Base-by-base conservation (phyloP, 345 rosid genomes). In the Eucalyptus sideroxylon region DNA sequence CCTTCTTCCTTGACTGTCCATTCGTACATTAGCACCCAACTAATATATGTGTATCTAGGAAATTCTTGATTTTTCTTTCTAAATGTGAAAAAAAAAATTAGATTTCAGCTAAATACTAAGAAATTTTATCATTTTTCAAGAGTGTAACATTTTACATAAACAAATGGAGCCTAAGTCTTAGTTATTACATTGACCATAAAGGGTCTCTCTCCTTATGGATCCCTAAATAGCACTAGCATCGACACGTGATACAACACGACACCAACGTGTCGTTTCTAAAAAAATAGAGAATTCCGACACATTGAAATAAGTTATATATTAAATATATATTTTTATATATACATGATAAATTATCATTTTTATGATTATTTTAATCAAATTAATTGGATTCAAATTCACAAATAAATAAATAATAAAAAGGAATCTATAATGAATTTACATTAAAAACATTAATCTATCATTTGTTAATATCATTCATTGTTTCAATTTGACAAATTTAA, bases 261-360 rank as follows among this genome's bases (percentile, higher is more conserved):
- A 19, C 5, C 1, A 19, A 53, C 11, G 2, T 1, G 1, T 53
- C 0, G 0, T 53, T 53, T 53, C 5, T 8, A 0, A 53, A 53
- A 53, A 53, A 53, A 19, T 53, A 53, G 4, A 53, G 2, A 19
- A 8, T 21, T 8, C 0, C 1, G 0, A 53, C 11, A 4, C 2
- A 21, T 53, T 4, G 2, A 0, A 4, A 53, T 53, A 53, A 0
- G 1, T 53, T 53, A 21, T 53, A 53, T 53, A 53, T 53, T 53
- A 53, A 53, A 53, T 19, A 8, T 19, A 53, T 53, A 21, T 53
- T 7, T 53, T 53, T 53, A 53, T 53, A 53, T 53, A 4, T 53
- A 53, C 24, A 53, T 51, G 1, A 19, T 53, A 53, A 21, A 21
- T 53, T 8, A 53, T 53, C 59, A 53, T 53, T 53, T 53, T 53